Base-by-base conservation (phyloP, 139 green algal species). In the Dunaliella sp. region DNA sequence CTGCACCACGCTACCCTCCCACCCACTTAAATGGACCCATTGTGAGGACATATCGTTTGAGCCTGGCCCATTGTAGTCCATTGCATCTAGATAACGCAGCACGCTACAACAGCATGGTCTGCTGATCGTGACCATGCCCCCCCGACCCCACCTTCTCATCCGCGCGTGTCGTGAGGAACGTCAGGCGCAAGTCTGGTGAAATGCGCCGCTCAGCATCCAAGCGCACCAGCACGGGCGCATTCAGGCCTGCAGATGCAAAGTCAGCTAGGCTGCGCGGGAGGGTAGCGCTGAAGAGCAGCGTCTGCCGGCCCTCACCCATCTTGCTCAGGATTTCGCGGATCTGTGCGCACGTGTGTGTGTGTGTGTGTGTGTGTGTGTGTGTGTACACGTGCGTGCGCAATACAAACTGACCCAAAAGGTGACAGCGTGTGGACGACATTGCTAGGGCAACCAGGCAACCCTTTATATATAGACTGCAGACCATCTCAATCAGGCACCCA, bases 271-370 rank as follows among this genome's bases (percentile, higher is more conserved):
- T 90, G 33, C 82, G 76, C 0, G 97, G 97, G 93, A 99, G 88
- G 32, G 97, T 99, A 77, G 97, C 97, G 38, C 86, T 95, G 91
- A 99, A 99, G 32, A 99, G 94, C 88, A 99, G 91, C 31, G 95
- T 98, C 93, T 99, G 96, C 22, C 94, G 89, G n/a, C 79, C 72
- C 34, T 95, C 85, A 16, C 88, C 81, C 89, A 98, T 93, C 35
- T 86, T 81, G 7, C 33, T 35, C 37, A 99, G 83, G 83, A 99
- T 97, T 12, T 97, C 89, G 0, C 78, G 32, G n/a, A 95, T 85
- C 90, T 95, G 89, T 1, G 1, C 32, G 28, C 36, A 48, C 3
- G n/a, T n/a, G n/a, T n/a, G n/a, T n/a, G n/a, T 35, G 77, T 59
- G 65, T 22, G 57, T 2, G 75, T 37, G 36, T 48, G 80, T 33